phyloP scores from a whole-genome alignment of 331 rosid genomes.

The Malus hybrid region DNA sequence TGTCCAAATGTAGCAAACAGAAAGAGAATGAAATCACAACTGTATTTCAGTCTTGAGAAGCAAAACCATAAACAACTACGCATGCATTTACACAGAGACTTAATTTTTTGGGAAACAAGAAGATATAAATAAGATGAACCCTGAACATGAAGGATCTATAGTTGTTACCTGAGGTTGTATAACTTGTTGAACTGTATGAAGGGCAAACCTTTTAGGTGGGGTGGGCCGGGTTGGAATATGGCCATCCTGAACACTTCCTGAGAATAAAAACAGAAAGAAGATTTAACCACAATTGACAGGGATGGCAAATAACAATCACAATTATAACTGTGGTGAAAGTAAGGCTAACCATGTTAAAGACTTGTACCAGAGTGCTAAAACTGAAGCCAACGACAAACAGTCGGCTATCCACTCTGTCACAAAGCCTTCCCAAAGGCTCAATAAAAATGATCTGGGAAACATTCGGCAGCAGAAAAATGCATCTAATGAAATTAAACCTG shows the following conservation, averaged over 20 bases:
- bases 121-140: background rate
- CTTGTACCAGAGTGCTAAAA: background rate
- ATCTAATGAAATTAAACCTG: too few species aligned
- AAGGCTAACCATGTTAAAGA: conserved; percentile 35
- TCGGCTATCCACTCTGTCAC: too few species aligned
- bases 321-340: background rate
- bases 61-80: background rate
- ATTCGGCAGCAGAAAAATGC: too few species aligned
- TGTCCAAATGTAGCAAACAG: background rate
- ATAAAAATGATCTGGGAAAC: background rate
- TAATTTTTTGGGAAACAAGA: background rate
- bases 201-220: conserved; percentile 69
- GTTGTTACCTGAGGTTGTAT: conserved; percentile 69
- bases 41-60: background rate
- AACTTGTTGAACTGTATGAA: conserved; percentile 79
- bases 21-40: background rate
- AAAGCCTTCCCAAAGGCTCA: background rate
- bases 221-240: conserved; percentile 61
- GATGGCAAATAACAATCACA: background rate
- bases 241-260: conserved; percentile 80
- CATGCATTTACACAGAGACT: background rate
- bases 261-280: conserved; percentile 8
- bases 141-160: background rate
- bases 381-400: background rate
- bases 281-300: background rate